Evolutionary conservation across 73 alveolate species (phyloP).

Genomic region (Paramecium sexaurelia): DNA sequence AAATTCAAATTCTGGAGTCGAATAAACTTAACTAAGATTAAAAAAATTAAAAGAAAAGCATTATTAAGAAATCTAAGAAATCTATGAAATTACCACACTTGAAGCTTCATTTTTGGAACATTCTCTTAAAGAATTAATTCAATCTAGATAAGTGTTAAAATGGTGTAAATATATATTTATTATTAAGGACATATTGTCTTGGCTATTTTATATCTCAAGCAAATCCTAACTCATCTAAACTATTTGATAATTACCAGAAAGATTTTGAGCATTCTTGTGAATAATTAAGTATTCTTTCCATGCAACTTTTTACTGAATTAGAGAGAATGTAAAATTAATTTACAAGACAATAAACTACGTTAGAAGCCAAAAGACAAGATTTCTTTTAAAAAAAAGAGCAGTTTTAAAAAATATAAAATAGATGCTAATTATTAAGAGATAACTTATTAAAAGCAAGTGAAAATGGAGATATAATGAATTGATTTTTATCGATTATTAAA

Average conservation of each 20-base stretch:
- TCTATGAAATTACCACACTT: background rate
- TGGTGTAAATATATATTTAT: background rate
- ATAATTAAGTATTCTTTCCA: background rate
- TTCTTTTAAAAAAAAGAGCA: background rate
- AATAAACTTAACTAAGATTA: background rate
- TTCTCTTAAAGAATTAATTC: background rate
- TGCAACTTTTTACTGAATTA: background rate
- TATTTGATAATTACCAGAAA: slow-evolving; percentile 17
- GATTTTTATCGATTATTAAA: too few relatives aligned
- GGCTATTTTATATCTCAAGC: background rate
- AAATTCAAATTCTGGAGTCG: slow-evolving; percentile 61
- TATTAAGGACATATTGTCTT: background rate
- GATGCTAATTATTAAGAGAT: background rate
- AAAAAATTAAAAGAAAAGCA: background rate
- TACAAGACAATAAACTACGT: background rate
- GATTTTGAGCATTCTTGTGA: background rate
- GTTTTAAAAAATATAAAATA: background rate
- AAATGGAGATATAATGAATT: background rate
- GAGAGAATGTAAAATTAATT: background rate
- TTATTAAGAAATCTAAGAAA: background rate
- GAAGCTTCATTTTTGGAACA: background rate
- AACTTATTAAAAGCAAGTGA: background rate
- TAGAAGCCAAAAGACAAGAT: background rate
- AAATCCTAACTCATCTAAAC: background rate
- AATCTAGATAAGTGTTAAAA: slow-evolving; percentile 10